Evolutionary conservation across 2,329 filamentous ascomycete genomes (phyloP), one percentile per base, ranked within the genome.

Genomic region (Aureobasidium sp.): DNA sequence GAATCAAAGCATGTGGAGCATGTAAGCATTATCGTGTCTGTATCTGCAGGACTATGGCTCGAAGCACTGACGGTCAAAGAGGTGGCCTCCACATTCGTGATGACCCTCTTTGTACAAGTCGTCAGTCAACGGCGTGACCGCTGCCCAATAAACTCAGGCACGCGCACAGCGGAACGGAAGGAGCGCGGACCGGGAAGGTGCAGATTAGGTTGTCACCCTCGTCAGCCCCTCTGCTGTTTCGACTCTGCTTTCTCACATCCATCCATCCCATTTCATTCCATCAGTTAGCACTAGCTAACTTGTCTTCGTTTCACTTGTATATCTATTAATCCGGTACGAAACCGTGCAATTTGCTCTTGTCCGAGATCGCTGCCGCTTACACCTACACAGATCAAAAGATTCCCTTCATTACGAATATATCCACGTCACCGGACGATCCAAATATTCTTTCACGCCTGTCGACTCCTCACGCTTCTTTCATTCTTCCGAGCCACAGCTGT

Each of bases 171-270:
- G 51, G 47, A 42, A 45, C 34, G 29, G 53, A 57, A 45, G 39
- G 53, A 44, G 53, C 39, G 29, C 53, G 53, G 53, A 29, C 53
- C 53, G 39, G 37, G 29, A 42, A 21, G 21, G 21, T 21, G 21
- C 21, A 21, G 21, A 21, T 21, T 21, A 21, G 21, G 21, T 21
- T 55, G 34, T 9, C 51, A 14, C 8, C 10, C 10, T 6, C 8
- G 21, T 57, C 51, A 57, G 53, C 53, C 53, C 53, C 53, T 57
- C 53, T 30, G 25, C 39, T 36, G 41, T 58, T 48, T 47, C 54
- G 21, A 37, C 39, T 45, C 30, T 42, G 16, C 57, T 42, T 47
- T 42, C 44, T 45, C 16, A 30, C 50, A 29, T 25, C 21, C 41
- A 44, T 44, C 37, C 51, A 48, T 32, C 25, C 7, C 27, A 48